Base-by-base conservation (phyloP, 768 basidiomycete genomes). In the Chalciporus pseudorubinellus region DNA sequence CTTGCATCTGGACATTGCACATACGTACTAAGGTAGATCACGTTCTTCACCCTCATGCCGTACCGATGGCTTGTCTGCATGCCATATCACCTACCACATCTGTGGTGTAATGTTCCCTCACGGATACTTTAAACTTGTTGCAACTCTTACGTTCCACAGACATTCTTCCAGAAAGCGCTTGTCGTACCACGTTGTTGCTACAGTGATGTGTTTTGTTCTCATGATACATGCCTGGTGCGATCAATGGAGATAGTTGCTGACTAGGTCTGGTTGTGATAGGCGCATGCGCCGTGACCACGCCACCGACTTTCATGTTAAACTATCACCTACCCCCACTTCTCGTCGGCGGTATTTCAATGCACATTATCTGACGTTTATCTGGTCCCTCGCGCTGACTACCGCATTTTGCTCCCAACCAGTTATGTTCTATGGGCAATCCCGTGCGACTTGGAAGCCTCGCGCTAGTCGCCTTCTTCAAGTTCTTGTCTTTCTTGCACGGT, bases 11-110 rank as follows among this genome's bases (percentile, higher is more conserved):
- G 64, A 65, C 64, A 59, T 31, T 39, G 20, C 55, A 59, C 65
- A 61, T 64, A 64, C 57, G 63, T 65, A 62, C 54, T 38, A 55
- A 52, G 60, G 58, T 65, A 64, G 61, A 60, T 51, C 56, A 64
- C 50, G 55, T 54, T 55, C 18, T 47, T 48, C 57, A 36, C 28
- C 51, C 39, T 56, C 51, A 61, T 61, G 63, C 53, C 46, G 51
- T 64, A 64, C 49, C 49, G 49, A 50, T 63, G 56, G 44, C 52
- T 53, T 20, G 38, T 46, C 42, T 44, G 46, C 39, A 54, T 45
- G 48, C 54, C 55, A 45, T 51, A 57, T 38, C 28, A 18, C 36
- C 40, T 31, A 12, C 48, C 48, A 46, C 59, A 5, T 33, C 42
- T 21, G 53, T 65, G 61, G 60, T 48, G 53, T 64, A 66, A 58